These are phyloP conservation scores for Cercospora brassicicola DNA, from an alignment of 2,329 filamentous ascomycete genomes.

Conservation along the genomic window DNA sequence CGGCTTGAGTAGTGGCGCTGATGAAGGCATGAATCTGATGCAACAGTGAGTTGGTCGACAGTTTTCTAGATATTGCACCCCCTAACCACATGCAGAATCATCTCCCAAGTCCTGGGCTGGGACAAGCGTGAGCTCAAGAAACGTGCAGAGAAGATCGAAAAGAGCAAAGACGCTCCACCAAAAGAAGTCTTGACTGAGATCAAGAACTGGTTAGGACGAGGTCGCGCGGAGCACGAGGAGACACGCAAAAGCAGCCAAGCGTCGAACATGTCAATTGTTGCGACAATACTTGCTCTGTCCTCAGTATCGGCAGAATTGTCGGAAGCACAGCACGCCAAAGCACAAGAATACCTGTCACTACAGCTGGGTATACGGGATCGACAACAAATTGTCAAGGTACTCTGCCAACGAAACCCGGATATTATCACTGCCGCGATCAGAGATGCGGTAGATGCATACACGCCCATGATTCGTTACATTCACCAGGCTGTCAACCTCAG, in stretches of 20 bases:
- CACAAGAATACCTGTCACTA: slow-evolving; percentile 68
- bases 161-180: slow-evolving; percentile 57
- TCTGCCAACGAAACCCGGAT: slow-evolving; percentile 70
- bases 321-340: slow-evolving; percentile 62
- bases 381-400: slow-evolving; percentile 64
- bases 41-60: slow-evolving; percentile 53
- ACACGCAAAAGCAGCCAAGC: slow-evolving; percentile 57
- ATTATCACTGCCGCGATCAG: slow-evolving; percentile 68
- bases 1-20: slow-evolving; percentile 66
- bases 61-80: not conserved
- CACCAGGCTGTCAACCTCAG: slow-evolving; percentile 72
- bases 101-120: slow-evolving; percentile 71
- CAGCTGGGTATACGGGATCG: slow-evolving; percentile 72
- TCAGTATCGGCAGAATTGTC: slow-evolving; percentile 52
- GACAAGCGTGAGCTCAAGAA: slow-evolving; percentile 71
- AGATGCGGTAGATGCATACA: slow-evolving; percentile 66
- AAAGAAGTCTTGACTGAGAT: slow-evolving; percentile 64
- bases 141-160: slow-evolving; percentile 64
- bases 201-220: slow-evolving; percentile 56
- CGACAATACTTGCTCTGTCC: slow-evolving; percentile 61
- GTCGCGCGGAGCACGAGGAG: slow-evolving; percentile 59
- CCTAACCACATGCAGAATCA: slow-evolving; percentile 56
- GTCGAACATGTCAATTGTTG: slow-evolving; percentile 63
- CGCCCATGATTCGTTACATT: slow-evolving; percentile 70
- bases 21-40: slow-evolving; percentile 78